These are phyloP conservation scores for Paecilomyces fulvus DNA, from an alignment of 2,329 filamentous ascomycete species.

Conservation along the genomic window DNA sequence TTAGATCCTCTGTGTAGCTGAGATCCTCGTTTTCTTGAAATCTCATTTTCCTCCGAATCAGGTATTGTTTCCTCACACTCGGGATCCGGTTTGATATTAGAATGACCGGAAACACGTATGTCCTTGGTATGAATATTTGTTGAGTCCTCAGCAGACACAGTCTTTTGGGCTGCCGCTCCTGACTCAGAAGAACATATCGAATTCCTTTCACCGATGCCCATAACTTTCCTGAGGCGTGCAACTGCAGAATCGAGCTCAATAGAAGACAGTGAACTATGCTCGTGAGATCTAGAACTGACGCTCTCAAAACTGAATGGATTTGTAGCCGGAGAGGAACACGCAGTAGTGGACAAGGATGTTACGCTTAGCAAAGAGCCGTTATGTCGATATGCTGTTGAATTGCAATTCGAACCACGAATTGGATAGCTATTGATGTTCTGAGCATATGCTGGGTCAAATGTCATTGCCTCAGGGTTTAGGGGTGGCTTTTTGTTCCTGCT, in stretches of 20 bases:
- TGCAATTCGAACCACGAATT: neutral
- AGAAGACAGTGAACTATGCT: neutral
- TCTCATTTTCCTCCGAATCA: neutral
- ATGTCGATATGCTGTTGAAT: neutral
- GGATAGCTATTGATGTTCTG: neutral
- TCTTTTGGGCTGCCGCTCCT: neutral
- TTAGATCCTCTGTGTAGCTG: neutral
- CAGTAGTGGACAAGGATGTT: neutral
- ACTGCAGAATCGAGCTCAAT: neutral
- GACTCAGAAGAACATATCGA: neutral
- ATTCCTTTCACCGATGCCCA: neutral
- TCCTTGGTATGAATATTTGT: neutral
- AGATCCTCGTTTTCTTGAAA: neutral
- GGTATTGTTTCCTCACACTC: neutral
- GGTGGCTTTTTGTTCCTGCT: conserved; percentile 7
- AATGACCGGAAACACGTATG: neutral
- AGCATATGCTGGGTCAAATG: neutral
- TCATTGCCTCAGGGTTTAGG: conserved; percentile 1
- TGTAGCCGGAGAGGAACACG: neutral
- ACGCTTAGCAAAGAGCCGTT: neutral
- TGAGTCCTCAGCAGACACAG: neutral
- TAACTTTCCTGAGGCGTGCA: neutral
- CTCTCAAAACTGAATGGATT: neutral
- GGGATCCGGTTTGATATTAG: too few species aligned
- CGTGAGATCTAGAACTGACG: neutral